phyloP scores from a whole-genome alignment of 306 rosid genomes.

The Oxytropis ochrocephala region DNA sequence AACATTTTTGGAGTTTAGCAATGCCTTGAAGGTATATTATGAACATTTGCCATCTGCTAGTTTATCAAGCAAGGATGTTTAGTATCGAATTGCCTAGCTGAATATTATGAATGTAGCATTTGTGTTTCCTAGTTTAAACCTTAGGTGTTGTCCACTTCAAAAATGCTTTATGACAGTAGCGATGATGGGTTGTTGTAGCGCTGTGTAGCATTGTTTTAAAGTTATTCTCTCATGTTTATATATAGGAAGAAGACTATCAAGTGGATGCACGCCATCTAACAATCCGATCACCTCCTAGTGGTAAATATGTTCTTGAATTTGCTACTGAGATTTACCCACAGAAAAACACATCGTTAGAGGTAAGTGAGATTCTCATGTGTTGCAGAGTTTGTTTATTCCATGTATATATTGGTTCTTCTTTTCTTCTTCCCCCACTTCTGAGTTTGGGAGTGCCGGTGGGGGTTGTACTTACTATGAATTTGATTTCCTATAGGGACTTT shows the following conservation, averaged over 20 bases:
- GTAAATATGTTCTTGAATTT: slow-evolving; percentile 70
- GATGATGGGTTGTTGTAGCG: neutral
- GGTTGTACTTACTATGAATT: slow-evolving; percentile 10
- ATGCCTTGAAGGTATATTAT: slow-evolving; percentile 66
- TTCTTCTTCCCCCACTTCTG: neutral
- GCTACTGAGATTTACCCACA: slow-evolving; percentile 69
- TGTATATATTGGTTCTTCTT: neutral
- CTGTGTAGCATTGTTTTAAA: slow-evolving; percentile 11
- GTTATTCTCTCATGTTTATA: neutral
- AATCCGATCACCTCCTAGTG: slow-evolving; percentile 60
- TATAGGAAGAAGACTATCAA: slow-evolving; percentile 62
- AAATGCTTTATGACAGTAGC: neutral
- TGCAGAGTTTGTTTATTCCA: neutral
- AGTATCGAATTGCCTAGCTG: neutral
- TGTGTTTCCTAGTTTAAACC: neutral
- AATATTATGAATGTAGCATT: neutral
- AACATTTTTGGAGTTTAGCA: slow-evolving; percentile 12
- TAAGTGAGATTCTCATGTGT: slow-evolving; percentile 17
- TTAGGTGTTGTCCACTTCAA: neutral
- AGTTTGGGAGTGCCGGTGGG: neutral
- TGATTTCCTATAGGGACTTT: slow-evolving; percentile 70
- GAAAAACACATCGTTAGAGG: slow-evolving; percentile 93
- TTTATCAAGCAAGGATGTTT: slow-evolving; percentile 7
- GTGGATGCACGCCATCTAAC: slow-evolving; percentile 72
- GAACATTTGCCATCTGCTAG: neutral